Base-by-base conservation (phyloP, 1,139 yeast species). In the Candida sp. region DNA sequence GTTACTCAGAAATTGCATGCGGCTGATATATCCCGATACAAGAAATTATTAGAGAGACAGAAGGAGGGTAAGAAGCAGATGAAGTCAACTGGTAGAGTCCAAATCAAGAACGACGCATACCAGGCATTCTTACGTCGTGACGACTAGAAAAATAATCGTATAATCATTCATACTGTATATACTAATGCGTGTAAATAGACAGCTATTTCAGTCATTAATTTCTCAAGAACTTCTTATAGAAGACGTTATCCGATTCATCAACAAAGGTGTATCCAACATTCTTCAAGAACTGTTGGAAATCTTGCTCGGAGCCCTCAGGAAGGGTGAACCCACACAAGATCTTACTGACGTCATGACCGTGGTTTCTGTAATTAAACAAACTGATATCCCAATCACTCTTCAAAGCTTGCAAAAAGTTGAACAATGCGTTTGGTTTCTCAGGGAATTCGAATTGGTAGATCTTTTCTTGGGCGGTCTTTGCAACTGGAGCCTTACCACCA, bases 281-380 rank as follows among this genome's bases (percentile, higher is more conserved):
- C 44, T 81, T 76, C 69, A 94, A 78, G 69, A 91, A 90, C 26
- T 75, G 72, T 58, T 86, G 84, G 66, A 93, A 88, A 9, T 76
- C 81, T 41, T 79, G 82, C 44, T 76, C 73, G 40, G 94, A 91
- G 34, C 79, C 80, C 42, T 83, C 82, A 3, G 98, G 98, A 30
- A 93, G 91, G 42, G 86, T 86, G 54, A 96, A 81, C 32, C 97
- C 99, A 49, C 96, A 94, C 58, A 94, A 77, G 0, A 94, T 90
- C 68, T 91, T 91, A 42, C 96, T 98, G 46, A 94, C 83, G 67
- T 94, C 99, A 50, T 94, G 88, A 32, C 99, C 99, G 61, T 92
- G 96, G 72, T 94, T 93, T 78, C 99, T 85, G 72, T 94, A 94
- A 69, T 94, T 97, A 84, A 94, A 94, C 61, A 94, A 75, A 3